A percentile compares a stretch with the other conserved stretches of the same genome.
These are phyloP conservation scores for Corynespora cassiicola DNA, from an alignment of 2,329 filamentous ascomycete species.

Conservation along the genomic window DNA sequence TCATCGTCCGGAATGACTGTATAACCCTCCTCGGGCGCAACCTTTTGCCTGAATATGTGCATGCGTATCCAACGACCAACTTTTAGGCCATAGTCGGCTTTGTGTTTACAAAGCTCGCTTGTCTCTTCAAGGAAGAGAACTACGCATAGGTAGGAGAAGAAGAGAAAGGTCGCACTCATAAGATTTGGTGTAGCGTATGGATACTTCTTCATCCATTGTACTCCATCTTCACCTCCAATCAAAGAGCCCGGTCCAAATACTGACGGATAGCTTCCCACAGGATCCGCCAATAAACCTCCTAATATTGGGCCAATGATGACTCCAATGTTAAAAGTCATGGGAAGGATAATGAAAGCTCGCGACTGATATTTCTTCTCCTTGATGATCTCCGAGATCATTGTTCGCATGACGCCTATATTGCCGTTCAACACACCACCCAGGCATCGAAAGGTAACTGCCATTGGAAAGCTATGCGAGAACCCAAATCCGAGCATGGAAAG, in stretches of 20 bases:
- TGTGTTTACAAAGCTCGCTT: slow-evolving; percentile 48
- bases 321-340: slow-evolving; percentile 72
- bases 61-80: slow-evolving; percentile 47
- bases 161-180: slow-evolving; percentile 67
- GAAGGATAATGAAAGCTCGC: slow-evolving; percentile 64
- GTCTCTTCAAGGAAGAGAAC: slow-evolving; percentile 72
- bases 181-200: slow-evolving; percentile 75
- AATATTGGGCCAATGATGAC: slow-evolving; percentile 54
- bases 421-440: slow-evolving; percentile 73
- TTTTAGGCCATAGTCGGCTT: slow-evolving; percentile 48
- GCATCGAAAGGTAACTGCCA: slow-evolving; percentile 69
- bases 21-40: slow-evolving; percentile 35
- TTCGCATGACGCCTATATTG: slow-evolving; percentile 73
- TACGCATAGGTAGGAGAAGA: slow-evolving; percentile 61
- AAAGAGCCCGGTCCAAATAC: slow-evolving; percentile 67
- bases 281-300: slow-evolving; percentile 73
- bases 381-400: slow-evolving; percentile 76
- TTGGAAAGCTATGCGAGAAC: slow-evolving; percentile 67
- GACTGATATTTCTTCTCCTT: slow-evolving; percentile 69
- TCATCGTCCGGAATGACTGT: slow-evolving; percentile 34
- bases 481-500: slow-evolving; percentile 73
- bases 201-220: slow-evolving; percentile 69
- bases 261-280: slow-evolving; percentile 65
- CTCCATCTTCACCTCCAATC: slow-evolving; percentile 63
- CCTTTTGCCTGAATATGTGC: slow-evolving; percentile 36